Evolutionary conservation across 2,329 filamentous ascomycete genomes (phyloP).

Genomic region (Aspergillus quadrilineatus): DNA sequence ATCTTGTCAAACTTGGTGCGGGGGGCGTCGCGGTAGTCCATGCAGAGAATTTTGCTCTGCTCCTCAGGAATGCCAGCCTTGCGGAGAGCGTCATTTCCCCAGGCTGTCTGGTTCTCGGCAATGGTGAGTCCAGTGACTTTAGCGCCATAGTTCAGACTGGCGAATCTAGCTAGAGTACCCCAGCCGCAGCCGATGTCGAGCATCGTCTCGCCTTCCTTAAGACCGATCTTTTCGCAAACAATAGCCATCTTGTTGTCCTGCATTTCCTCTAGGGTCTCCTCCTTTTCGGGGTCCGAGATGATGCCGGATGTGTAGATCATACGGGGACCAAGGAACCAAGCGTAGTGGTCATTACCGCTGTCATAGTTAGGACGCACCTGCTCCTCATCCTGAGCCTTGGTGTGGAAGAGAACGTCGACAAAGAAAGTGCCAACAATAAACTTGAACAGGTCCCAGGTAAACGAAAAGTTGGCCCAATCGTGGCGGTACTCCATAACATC

Average conservation of each 20-base stretch:
- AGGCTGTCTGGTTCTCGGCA: constrained; percentile 92
- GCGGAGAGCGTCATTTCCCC: constrained; percentile 88
- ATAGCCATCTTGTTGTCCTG: constrained; percentile 97
- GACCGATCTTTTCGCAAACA: constrained; percentile 91
- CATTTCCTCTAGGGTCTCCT: constrained; percentile 89
- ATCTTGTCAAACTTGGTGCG: constrained; percentile 87
- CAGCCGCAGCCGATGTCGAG: constrained; percentile 97
- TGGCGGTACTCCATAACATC: constrained; percentile 91
- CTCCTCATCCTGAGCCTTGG: constrained; percentile 91
- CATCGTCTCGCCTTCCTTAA: constrained; percentile 76
- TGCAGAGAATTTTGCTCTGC: constrained; percentile 89
- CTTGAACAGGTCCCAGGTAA: constrained; percentile 81
- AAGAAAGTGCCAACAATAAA: constrained; percentile 85
- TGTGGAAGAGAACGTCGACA: constrained; percentile 89
- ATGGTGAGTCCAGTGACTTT: constrained; percentile 87
- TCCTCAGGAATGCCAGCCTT: constrained; percentile 77
- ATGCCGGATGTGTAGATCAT: constrained; percentile 99
- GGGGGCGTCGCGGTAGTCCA: constrained; percentile 95
- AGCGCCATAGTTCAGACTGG: constrained; percentile 86
- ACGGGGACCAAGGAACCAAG: constrained; percentile 94
- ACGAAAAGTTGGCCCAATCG: constrained; percentile 94
- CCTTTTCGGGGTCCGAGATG: constrained; percentile 80
- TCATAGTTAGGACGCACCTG: constrained; percentile 98
- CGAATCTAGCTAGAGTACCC: constrained; percentile 93
- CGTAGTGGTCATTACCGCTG: constrained; percentile 96